Base-by-base conservation (phyloP, 768 basidiomycete genomes). In the Macrolepiota fuliginosa region DNA sequence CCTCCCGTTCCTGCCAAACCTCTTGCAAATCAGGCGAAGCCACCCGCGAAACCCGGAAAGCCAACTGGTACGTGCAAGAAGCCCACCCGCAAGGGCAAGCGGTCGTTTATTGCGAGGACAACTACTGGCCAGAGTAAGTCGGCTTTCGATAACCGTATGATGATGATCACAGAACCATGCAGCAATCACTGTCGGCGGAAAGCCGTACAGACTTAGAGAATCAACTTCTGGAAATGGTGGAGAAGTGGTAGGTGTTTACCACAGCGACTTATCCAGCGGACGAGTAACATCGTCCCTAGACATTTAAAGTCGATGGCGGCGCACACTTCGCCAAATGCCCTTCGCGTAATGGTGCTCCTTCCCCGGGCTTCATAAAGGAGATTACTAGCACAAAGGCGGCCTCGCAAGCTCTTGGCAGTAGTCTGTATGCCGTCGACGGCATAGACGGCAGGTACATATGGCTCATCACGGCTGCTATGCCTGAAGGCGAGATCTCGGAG, bases 101-200 rank as follows among this genome's bases (percentile, higher is more conserved):
- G 54, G 15, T 40, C 37, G 35, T 15, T 58, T 17, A 11, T 37
- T 13, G 15, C 15, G 15, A 25, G 57, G 15, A 49, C 47, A 3
- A 37, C 15, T 36, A 50, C 49, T 24, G 57, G 57, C 4, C 25
- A 49, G 13, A 50, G 57, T 58, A 39, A 36, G 57, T 29, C 7
- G 17, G 10, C 2, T 35, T 10, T 50, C n/a, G 25, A 15, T 3
- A 3, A 12, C 17, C 39, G 3, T 3, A 4, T 0, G 25, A 27
- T 11, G 1, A 39, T 46, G 1, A 32, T 25, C 1, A 39, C 35
- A 15, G 25, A 3, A 7, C 17, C 15, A 17, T 37, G 12, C 36
- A 58, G 57, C 57, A 4, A 58, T 58, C 24, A 58, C 57, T 37
- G 36, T 58, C 6, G 35, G 2, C 11, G 57, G 57, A 11, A 49